Conservation (phyloP, 1,139 yeast species). For the Wickerhamiella infanticola region DNA sequence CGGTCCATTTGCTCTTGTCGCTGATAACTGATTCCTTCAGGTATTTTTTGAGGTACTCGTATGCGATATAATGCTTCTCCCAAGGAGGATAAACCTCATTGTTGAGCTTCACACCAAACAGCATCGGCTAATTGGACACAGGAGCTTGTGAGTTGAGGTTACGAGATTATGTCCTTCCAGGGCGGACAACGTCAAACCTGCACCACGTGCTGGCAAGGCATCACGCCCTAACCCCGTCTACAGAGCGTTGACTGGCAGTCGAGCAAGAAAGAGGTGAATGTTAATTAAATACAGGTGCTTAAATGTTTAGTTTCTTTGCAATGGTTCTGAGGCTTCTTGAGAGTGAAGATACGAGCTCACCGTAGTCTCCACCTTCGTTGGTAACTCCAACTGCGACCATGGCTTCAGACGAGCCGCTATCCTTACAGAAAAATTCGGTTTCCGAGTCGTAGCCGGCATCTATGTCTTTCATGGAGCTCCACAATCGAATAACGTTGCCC, state of each 20-base stretch:
- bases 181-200: neutral
- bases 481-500: slow-evolving; percentile 17
- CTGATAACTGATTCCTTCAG: slow-evolving; percentile 60
- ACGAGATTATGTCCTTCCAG: neutral
- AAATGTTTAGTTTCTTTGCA: neutral
- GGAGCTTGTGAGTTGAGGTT: too few species aligned
- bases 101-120: slow-evolving; percentile 71
- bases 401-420: neutral
- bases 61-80: slow-evolving; percentile 69
- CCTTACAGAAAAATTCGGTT: slow-evolving; percentile 13
- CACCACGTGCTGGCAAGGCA: neutral
- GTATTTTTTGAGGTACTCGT: slow-evolving; percentile 62
- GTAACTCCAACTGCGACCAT: neutral
- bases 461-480: slow-evolving; percentile 18
- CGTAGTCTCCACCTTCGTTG: neutral
- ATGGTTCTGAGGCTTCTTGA: neutral
- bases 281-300: neutral
- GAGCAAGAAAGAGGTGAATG: neutral
- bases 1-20: slow-evolving; percentile 39
- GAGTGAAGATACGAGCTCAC: neutral
- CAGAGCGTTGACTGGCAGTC: neutral
- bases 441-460: slow-evolving; percentile 24
- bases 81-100: slow-evolving; percentile 79
- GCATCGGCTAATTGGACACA: slow-evolving; percentile 31
- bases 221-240: neutral